Percentiles rank a stretch among this genome's conserved stretches.
Evolutionary conservation across 2,329 filamentous ascomycete genomes (phyloP).

Genomic region (Aspergillus carbonarius): DNA sequence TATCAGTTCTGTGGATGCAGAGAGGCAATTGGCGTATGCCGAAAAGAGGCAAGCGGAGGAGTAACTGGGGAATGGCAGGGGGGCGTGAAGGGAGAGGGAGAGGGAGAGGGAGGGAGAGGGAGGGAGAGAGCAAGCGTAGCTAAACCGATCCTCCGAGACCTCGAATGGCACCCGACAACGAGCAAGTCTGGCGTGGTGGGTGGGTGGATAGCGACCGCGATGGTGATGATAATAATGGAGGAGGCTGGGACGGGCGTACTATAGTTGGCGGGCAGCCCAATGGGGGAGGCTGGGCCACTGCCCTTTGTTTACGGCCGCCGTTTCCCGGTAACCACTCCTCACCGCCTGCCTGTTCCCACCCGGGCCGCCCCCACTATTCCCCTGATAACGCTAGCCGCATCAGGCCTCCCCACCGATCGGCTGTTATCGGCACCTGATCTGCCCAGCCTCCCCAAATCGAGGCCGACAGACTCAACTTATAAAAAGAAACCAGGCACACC

Average conservation of each 20-base stretch:
- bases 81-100: conserved; percentile 11
- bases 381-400: conserved; percentile 15
- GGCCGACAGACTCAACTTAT: background rate
- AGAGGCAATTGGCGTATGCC: conserved; percentile 7
- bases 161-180: conserved; percentile 5
- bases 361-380: background rate
- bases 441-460: conserved; percentile 20
- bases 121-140: conserved; percentile 36
- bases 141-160: conserved; percentile 24
- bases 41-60: conserved; percentile 22
- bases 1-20: background rate
- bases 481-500: too few relatives aligned
- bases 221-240: conserved; percentile 41
- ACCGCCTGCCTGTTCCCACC: conserved; percentile 30
- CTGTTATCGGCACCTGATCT: conserved; percentile 16
- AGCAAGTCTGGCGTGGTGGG: conserved; percentile 3
- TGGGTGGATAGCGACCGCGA: background rate
- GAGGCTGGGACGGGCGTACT: conserved; percentile 35
- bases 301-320: conserved; percentile 41
- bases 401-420: conserved; percentile 10
- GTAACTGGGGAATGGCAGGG: conserved; percentile 21
- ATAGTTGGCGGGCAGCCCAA: conserved; percentile 9
- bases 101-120: conserved; percentile 24
- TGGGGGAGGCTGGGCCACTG: conserved; percentile 44
- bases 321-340: conserved; percentile 35